Percentiles rank a stretch among this genome's conserved stretches.
Conservation (phyloP, 179 eudicot genomes). For the Gypsophila paniculata region DNA sequence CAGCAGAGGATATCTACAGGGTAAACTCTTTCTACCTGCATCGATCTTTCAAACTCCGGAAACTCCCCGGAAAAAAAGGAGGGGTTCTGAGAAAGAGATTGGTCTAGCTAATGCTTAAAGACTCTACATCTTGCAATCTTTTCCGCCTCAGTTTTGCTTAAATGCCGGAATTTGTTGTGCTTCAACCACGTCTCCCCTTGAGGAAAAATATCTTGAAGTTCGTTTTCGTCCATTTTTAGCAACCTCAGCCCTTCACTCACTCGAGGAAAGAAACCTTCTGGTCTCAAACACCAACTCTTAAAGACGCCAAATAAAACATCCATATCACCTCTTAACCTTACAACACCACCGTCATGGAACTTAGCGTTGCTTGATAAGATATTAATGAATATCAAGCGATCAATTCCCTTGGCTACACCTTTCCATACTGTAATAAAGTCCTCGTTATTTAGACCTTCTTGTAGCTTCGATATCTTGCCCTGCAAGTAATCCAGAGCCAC, state of each 20-base stretch:
- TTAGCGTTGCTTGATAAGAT: constrained; percentile 56
- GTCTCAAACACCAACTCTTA: constrained; percentile 86
- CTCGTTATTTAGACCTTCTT: constrained; percentile 52
- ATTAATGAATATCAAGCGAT: constrained; percentile 49
- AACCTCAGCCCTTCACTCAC: constrained; percentile 59
- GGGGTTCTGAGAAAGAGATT: background rate
- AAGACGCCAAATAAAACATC: constrained; percentile 68
- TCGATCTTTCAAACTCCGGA: background rate
- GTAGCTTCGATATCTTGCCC: constrained; percentile 53
- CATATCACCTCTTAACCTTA: constrained; percentile 60
- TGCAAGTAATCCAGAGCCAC: constrained; percentile 74
- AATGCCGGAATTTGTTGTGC: constrained; percentile 57
- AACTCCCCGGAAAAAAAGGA: constrained; percentile 6
- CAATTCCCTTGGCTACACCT: constrained; percentile 54
- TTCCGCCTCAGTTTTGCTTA: constrained; percentile 57
- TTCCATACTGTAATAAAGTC: constrained; percentile 80
- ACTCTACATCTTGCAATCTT: constrained; percentile 55
- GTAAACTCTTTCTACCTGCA: constrained; percentile 6
- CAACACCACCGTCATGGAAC: constrained; percentile 66
- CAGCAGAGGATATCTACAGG: constrained; percentile 16
- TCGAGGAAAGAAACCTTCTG: constrained; percentile 85
- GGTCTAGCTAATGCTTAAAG: constrained; percentile 13
- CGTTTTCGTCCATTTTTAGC: constrained; percentile 54
- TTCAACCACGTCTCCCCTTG: constrained; percentile 60
- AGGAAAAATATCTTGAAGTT: constrained; percentile 33